Evolutionary conservation across 768 basidiomycete genomes (phyloP).

Genomic region (Lentinula aciculospora): DNA sequence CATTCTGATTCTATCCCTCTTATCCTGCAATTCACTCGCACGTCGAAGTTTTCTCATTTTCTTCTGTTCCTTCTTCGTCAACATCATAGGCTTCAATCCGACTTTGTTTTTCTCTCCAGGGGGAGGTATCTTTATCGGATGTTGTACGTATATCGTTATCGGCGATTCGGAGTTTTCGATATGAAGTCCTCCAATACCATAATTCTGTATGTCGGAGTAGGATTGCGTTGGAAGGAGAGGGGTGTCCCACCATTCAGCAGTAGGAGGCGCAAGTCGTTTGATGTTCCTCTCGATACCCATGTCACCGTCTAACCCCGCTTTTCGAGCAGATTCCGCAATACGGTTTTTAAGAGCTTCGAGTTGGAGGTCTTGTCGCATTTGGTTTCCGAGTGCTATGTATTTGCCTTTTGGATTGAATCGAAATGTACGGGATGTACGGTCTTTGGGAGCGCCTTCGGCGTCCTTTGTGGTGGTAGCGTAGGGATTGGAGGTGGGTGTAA

Average conservation of each 20-base stretch:
- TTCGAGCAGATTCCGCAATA: constrained; percentile 88
- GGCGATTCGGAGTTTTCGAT: constrained; percentile 67
- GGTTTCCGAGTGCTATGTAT: constrained; percentile 70
- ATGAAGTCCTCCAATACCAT: constrained; percentile 52
- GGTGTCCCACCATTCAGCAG: constrained; percentile 92
- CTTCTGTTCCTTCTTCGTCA: constrained; percentile 97
- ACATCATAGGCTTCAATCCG: constrained; percentile 78
- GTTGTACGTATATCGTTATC: constrained; percentile 89
- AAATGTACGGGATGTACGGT: constrained; percentile 64
- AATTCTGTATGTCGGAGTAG: constrained; percentile 66
- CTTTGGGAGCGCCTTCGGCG: constrained; percentile 66
- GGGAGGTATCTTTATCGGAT: constrained; percentile 93
- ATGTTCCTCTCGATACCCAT: constrained; percentile 88
- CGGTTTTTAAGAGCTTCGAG: constrained; percentile 89
- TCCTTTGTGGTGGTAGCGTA: constrained; percentile 62
- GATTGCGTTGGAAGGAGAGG: constrained; percentile 73
- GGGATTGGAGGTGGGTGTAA: constrained; percentile 56
- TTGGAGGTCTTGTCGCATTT: constrained; percentile 68
- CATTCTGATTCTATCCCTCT: constrained; percentile 92
- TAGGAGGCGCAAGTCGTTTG: constrained; percentile 81
- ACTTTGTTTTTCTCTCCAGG: constrained; percentile 81
- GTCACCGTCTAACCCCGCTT: constrained; percentile 92
- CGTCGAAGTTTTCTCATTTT: constrained; percentile 91
- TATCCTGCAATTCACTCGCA: constrained; percentile 87
- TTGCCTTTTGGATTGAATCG: constrained; percentile 93